phyloP scores from a whole-genome alignment of 352 stramenopile genomes.

The Blastocystis sp. region DNA sequence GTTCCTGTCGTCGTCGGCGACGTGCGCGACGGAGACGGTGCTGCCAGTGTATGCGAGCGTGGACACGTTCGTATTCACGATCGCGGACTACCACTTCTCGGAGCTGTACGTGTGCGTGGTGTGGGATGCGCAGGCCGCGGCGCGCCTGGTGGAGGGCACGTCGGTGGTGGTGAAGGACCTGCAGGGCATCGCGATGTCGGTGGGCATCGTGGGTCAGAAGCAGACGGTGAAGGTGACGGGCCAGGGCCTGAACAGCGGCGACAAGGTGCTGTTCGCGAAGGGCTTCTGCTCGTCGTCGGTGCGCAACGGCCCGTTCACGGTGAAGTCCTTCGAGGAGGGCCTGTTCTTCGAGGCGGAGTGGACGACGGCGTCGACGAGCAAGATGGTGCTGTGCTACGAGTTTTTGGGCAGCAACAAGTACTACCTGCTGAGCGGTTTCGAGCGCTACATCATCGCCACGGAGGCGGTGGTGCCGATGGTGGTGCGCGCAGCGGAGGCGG shows the following conservation, averaged over 20 bases:
- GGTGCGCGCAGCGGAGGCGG: neutral
- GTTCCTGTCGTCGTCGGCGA: constrained; percentile 31
- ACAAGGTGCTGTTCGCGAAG: constrained; percentile 54
- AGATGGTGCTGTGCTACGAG: constrained; percentile 41
- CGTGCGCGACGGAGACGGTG: constrained; percentile 30
- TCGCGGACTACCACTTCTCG: neutral
- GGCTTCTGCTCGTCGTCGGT: constrained; percentile 46
- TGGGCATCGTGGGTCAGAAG: constrained; percentile 59
- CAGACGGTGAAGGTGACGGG: neutral
- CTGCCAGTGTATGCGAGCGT: neutral
- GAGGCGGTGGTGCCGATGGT: constrained; percentile 13
- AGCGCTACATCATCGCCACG: constrained; percentile 23
- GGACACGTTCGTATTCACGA: constrained; percentile 48
- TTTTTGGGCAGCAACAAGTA: constrained; percentile 47
- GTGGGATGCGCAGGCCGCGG: constrained; percentile 18
- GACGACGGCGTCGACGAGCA: neutral
- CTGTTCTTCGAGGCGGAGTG: constrained; percentile 52
- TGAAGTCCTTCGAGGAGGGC: neutral
- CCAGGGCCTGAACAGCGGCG: constrained; percentile 47
- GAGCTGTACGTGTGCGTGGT: constrained; percentile 60
- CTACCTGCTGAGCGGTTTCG: neutral
- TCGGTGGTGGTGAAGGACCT: constrained; percentile 47
- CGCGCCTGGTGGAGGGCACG: constrained; percentile 21
- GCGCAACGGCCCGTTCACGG: constrained; percentile 44
- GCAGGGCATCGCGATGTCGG: constrained; percentile 2